These are phyloP conservation scores for Lichtheimia corymbifera DNA, from an alignment of 371 early-diverging fungal genomes.

Conservation along the genomic window DNA sequence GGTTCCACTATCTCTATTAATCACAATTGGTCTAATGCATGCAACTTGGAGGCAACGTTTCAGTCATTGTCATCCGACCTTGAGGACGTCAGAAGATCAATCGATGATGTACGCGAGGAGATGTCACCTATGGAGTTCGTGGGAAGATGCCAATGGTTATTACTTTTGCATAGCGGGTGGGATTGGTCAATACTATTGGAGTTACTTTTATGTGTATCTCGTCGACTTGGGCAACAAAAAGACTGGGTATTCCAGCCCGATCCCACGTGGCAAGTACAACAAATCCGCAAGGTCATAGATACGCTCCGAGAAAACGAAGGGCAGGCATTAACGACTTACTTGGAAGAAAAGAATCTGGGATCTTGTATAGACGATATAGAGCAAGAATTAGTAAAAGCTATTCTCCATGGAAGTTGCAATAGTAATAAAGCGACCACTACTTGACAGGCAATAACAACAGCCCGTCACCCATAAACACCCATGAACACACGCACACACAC, in stretches of 20 bases:
- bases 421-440: too few species aligned
- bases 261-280: constrained; percentile 17
- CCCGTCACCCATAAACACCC: too few species aligned
- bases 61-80: constrained; percentile 50
- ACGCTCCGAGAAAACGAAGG: constrained; percentile 2
- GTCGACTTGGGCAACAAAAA: constrained; percentile 6
- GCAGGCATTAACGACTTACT: constrained; percentile 2
- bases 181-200: constrained; percentile 45
- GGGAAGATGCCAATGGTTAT: constrained; percentile 48
- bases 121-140: constrained; percentile 51
- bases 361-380: background rate
- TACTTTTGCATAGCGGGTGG: constrained; percentile 63
- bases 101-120: constrained; percentile 54
- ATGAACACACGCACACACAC: too few species aligned
- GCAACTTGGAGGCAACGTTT: constrained; percentile 53
- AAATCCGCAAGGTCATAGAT: constrained; percentile 9
- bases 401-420: too few species aligned
- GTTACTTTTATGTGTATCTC: constrained; percentile 17
- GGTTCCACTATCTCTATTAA: constrained; percentile 78
- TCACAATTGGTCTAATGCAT: constrained; percentile 73
- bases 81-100: constrained; percentile 50
- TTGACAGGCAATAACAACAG: too few species aligned
- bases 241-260: constrained; percentile 13
- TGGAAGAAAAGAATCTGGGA: constrained; percentile 2
- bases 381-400: background rate